Conservation (phyloP, 208 protist species). For the Leishmania arabica region DNA sequence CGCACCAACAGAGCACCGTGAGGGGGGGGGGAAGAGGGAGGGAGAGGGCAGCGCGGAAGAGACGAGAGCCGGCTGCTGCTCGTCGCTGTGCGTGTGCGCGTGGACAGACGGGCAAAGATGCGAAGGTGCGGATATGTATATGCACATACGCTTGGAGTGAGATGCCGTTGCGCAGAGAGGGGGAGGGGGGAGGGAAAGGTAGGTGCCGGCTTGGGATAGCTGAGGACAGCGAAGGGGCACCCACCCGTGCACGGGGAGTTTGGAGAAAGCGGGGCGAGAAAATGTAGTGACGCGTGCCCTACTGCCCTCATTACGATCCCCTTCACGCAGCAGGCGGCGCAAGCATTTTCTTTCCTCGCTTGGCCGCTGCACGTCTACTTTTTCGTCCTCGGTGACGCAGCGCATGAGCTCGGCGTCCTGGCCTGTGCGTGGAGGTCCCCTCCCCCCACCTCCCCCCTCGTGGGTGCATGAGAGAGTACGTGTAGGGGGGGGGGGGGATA, state of each 20-base stretch:
- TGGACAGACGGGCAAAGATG: background rate
- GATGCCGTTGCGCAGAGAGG: background rate
- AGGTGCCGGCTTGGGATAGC: too few species aligned
- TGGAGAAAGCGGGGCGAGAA: background rate
- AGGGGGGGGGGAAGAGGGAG: background rate
- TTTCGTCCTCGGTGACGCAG: background rate
- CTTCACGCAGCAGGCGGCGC: too few species aligned
- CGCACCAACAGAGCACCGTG: background rate
- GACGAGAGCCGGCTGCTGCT: background rate
- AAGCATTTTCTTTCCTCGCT: background rate
- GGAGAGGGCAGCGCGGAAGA: background rate
- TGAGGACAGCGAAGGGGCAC: too few species aligned
- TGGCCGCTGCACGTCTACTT: background rate
- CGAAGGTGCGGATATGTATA: background rate
- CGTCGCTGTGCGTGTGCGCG: background rate
- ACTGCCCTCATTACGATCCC: background rate
- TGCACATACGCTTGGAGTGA: background rate
- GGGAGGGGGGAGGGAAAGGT: background rate
- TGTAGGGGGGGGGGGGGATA: too few species aligned
- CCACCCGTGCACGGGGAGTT: background rate
- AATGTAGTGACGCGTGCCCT: background rate
- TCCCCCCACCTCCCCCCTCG: too few species aligned
- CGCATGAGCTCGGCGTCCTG: background rate
- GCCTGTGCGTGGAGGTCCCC: background rate
- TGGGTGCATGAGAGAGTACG: background rate